Base-by-base conservation (phyloP, 306 rosid genomes). In the Citrullus amarus region DNA sequence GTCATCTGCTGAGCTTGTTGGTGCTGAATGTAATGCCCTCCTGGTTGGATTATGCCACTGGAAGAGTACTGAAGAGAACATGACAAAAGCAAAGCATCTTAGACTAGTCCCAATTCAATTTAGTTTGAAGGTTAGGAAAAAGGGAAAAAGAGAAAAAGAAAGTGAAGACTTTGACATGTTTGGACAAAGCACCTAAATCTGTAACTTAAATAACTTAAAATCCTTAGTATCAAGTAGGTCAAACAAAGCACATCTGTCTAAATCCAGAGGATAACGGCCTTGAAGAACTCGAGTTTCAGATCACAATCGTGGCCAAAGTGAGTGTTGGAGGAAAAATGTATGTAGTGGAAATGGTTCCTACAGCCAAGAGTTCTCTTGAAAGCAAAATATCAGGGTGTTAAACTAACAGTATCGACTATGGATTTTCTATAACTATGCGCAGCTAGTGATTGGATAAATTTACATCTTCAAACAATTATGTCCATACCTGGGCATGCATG, bases 11-110 rank as follows among this genome's bases (percentile, higher is more conserved):
- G 98, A 14, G 89, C 88, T 68, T 89, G 93, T 38, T 89, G 97
- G 60, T 88, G 92, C 86, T 92, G 99, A 93, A 91, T 83, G 91
- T 95, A 95, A 74, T 91, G 97, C 6, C 85, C 90, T 88, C 96
- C 98, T 20, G 90, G 89, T 78, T 90, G 97, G 92, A 95, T 87
- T 5, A 90, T 82, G 57, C 97, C 91, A 73, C 93, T 78, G 0
- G 89, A 44, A 61, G 97, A 85, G 75, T 91, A 95, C 99, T 95
- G 89, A 79, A 80, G 0, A 50, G 8, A 50, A 50, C 25, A 48
- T 50, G 43, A 59, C 20, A 50, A 72, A 54, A 61, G 28, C 28
- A 60, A 48, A 60, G 20, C 28, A 58, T 28, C 8, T 2, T 44
- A 44, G 18, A 48, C 22, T 75, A 51, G 6, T 36, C 11, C 22